phyloP scores from a whole-genome alignment of 371 early-diverging fungal genomes.

The Mortierella sp. region DNA sequence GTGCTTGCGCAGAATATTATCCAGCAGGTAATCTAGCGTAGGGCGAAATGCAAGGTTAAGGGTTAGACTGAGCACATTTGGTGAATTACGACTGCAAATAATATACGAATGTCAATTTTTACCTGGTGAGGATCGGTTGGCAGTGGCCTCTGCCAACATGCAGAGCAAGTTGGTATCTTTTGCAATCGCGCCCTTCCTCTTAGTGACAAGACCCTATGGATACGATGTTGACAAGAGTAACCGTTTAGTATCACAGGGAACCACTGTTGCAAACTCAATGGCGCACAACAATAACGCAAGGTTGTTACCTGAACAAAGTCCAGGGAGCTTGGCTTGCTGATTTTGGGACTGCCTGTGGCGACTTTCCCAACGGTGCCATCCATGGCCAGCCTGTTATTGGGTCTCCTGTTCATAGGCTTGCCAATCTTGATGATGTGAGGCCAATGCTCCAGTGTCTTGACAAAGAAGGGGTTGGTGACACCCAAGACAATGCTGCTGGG shows the following conservation, averaged over 20 bases:
- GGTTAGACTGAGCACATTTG: too few relatives aligned
- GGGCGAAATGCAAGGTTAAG: neutral
- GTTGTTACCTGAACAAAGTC: conserved; percentile 69
- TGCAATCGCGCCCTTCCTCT: conserved; percentile 84
- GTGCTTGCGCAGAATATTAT: conserved; percentile 92
- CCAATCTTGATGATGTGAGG: conserved; percentile 89
- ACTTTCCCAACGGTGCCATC: conserved; percentile 35
- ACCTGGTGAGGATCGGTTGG: conserved; percentile 76
- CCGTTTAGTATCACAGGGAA: neutral
- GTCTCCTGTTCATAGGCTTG: conserved; percentile 63
- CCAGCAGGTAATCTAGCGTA: conserved; percentile 70
- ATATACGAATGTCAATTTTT: conserved; percentile 5
- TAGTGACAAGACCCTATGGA: conserved; percentile 73
- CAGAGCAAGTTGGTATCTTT: conserved; percentile 83
- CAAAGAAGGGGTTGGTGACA: conserved; percentile 96
- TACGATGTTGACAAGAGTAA: neutral
- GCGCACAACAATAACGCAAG: too few relatives aligned
- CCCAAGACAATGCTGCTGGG: conserved; percentile 90
- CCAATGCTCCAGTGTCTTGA: conserved; percentile 92
- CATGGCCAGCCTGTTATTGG: conserved; percentile 55
- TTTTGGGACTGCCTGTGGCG: conserved; percentile 11
- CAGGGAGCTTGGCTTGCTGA: conserved; percentile 51
- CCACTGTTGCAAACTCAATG: neutral
- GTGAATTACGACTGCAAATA: too few relatives aligned
- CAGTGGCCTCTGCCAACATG: conserved; percentile 76